Evolutionary conservation across 2,329 filamentous ascomycete species (phyloP).

Genomic region (Didymella pomorum): DNA sequence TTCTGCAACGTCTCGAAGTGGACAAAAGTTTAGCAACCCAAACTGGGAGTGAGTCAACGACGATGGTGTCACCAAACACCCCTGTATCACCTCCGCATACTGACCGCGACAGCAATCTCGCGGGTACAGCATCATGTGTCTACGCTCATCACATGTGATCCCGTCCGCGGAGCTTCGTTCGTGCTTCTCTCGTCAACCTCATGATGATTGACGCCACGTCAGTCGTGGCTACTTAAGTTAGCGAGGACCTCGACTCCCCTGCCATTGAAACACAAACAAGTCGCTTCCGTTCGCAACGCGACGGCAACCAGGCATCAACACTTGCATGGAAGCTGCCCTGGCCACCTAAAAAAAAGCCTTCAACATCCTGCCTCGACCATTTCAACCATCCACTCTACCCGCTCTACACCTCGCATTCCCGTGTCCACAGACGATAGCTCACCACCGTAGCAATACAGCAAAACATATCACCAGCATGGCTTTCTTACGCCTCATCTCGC

Average conservation of each 20-base stretch:
- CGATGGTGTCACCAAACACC: constrained; percentile 1
- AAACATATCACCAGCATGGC: constrained; percentile 26
- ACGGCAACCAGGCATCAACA: not conserved
- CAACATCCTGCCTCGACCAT: not conserved
- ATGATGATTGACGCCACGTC: constrained; percentile 4
- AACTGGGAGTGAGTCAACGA: not conserved
- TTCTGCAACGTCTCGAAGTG: not conserved
- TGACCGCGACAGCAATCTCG: not conserved
- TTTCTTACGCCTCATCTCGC: constrained; percentile 59
- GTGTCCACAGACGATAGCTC: not conserved
- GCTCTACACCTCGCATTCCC: not conserved
- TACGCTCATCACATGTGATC: not conserved
- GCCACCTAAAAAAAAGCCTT: not conserved
- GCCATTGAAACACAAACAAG: not conserved
- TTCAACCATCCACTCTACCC: not conserved
- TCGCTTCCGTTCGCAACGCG: not conserved
- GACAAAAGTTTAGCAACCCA: not conserved
- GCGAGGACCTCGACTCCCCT: not conserved
- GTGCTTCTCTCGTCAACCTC: not conserved
- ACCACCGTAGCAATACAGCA: constrained; percentile 1
- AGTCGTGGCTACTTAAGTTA: constrained; percentile 3
- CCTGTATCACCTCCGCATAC: constrained; percentile 5
- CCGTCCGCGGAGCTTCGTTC: not conserved
- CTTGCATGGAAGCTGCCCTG: not conserved
- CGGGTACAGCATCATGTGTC: constrained; percentile 6